These are phyloP conservation scores for Zygotorulaspora danielsina DNA, from an alignment of 805 yeast genomes.

Conservation along the genomic window DNA sequence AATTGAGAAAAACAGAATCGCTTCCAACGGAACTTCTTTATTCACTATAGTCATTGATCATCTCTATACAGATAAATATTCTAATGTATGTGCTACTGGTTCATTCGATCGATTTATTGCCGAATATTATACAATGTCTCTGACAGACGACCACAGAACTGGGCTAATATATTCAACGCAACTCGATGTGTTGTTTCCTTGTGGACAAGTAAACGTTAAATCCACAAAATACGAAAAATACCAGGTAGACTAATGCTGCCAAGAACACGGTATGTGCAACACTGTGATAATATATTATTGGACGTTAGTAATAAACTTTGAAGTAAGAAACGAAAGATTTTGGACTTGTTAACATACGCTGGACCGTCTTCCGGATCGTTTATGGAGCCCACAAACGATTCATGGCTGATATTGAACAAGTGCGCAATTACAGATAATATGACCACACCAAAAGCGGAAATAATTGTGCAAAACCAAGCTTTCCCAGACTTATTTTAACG, in stretches of 20 bases:
- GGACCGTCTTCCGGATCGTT: slow-evolving; percentile 90
- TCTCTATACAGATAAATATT: not conserved
- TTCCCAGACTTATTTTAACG: slow-evolving; percentile 49
- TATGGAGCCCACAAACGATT: slow-evolving; percentile 87
- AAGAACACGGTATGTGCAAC: slow-evolving; percentile 89
- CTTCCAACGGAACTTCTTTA: not conserved
- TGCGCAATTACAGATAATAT: slow-evolving; percentile 81
- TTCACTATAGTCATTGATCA: not conserved
- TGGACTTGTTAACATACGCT: slow-evolving; percentile 57
- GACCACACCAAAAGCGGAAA: slow-evolving; percentile 88
- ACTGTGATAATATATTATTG: slow-evolving; percentile 27
- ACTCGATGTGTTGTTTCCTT: slow-evolving; percentile 61
- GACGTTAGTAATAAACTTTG: slow-evolving; percentile 6
- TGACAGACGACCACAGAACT: not conserved
- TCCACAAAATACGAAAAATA: slow-evolving; percentile 86
- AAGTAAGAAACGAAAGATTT: no score
- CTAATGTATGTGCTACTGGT: not conserved
- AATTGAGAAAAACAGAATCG: not conserved
- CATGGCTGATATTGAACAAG: slow-evolving; percentile 75
- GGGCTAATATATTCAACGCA: slow-evolving; percentile 28
- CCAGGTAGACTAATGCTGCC: slow-evolving; percentile 78
- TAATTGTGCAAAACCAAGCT: slow-evolving; percentile 93
- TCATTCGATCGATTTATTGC: not conserved
- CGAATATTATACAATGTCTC: not conserved
- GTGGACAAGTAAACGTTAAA: slow-evolving; percentile 65